Base-by-base conservation (phyloP, 805 yeast species). In the Komagataella ulmi region DNA sequence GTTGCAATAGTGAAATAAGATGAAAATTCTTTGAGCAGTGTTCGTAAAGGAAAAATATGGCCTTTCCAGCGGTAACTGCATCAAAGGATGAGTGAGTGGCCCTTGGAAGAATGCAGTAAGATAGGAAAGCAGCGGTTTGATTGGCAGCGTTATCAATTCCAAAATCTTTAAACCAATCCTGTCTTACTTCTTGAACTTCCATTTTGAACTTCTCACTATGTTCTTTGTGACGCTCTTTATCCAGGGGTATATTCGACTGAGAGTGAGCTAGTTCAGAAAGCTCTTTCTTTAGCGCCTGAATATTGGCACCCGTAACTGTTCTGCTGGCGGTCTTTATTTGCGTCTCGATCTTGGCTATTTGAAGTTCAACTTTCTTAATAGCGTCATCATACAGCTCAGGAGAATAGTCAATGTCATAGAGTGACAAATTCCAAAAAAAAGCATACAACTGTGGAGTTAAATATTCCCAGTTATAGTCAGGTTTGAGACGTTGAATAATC, bases 41-140 rank as follows among this genome's bases (percentile, higher is more conserved):
- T 0, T 66, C 61, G 51, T 81, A 79, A 17, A 81, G 58, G 47
- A 71, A 66, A 52, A 79, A 73, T 7, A 88, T 55, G 59, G 89
- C 87, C 52, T 73, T 71, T 0, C 85, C 79, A 43, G 81, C 65
- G 61, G 69, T 90, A 0, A 85, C 70, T 0, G 97, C 95, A 67
- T 89, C 97, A 55, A 83, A 77, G 0, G 95, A 80, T 0, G 97
- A 86, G 56, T 84, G 88, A 2, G 84, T 63, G 3, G 82, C 74
- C 56, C 97, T 72, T 8, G 96, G 97, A 10, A 89, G 64, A 6
- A 88, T 58, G 63, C 96, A 88, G 51, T 65, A 63, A 54, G 83
- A 82, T 43, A 88, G 60, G 49, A 88, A 77, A 6, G 44, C 44
- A 18, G 48, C 50, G 6, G 17, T 50, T 5, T 47, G 48, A 7